Evolutionary conservation across 1,284 basidiomycete genomes (phyloP), one percentile per base, ranked within the genome.

Genomic region (Xerocomus nothofagi): DNA sequence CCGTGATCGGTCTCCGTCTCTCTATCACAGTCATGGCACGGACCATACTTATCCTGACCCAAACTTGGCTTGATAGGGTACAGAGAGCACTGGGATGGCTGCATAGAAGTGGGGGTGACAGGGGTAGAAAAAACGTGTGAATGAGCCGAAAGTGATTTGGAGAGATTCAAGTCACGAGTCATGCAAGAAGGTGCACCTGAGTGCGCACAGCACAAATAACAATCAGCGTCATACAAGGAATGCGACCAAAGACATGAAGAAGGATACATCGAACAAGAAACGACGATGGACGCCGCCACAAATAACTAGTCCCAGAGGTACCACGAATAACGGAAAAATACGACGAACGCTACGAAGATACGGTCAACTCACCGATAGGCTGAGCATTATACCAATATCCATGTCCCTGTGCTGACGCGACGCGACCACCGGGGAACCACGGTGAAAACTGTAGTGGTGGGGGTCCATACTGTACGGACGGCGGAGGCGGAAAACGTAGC

Each of bases 1-100:
- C 51, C 61, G 34, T 65, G 57, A 38, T 65, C 62, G 1, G 46
- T 63, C 49, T 62, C 60, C 0, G 40, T 47, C n/a, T 66, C 64
- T 33, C 47, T 59, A 6, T 65, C 62, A 23, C 26, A 34, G 17
- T 63, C 63, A 18, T 24, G 51, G 18, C 39, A 41, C 6, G 8
- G 14, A 3, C 41, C 34, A 23, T 49, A 39, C 29, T 56, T 49
- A 26, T 49, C 52, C 34, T 24, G 49, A 31, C 39, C 43, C 29
- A 50, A 24, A 23, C 20, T 21, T 10, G 57, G 23, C 6, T 42
- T 42, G 45, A 31, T 21, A 18, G 30, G 23, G 30, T 36, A 49
- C 4, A 29, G 41, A 33, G 41, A 21, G 9, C 49, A 51, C 1
- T 40, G 49, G 14, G 37, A 8, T 4, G 48, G 39, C 21, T 30